These are phyloP conservation scores for Didymella glomerata DNA, from an alignment of 2,329 filamentous ascomycete genomes.

Conservation along the genomic window DNA sequence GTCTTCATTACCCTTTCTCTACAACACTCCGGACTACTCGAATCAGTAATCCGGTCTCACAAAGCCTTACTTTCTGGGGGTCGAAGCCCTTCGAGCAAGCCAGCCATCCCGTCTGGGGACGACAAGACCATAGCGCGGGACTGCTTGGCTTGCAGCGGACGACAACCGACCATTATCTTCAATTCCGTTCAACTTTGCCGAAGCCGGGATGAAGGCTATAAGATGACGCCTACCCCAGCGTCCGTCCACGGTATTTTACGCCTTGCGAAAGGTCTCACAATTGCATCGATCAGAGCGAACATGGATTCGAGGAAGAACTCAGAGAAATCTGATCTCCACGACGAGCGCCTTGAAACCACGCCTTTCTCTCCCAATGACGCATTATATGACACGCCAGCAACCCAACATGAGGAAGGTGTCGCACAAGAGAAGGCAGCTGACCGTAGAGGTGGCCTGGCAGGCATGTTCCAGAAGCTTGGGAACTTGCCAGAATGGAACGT, in stretches of 20 bases:
- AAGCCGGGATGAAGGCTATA: constrained; percentile 2
- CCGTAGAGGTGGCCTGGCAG: constrained; percentile 4
- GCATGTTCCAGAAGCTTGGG: constrained; percentile 23
- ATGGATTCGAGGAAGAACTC: constrained; percentile 11
- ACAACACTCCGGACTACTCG: not conserved
- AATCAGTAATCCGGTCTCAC: constrained; percentile 1
- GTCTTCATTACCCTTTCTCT: not conserved
- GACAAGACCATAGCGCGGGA: constrained; percentile 14
- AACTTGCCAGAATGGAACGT: constrained; percentile 30
- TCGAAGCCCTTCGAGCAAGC: constrained; percentile 1
- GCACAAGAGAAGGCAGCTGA: constrained; percentile 14
- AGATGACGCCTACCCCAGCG: constrained; percentile 11
- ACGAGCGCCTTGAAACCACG: constrained; percentile 10
- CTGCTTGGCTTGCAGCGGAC: constrained; percentile 14
- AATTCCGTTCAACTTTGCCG: not conserved
- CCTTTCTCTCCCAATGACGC: not conserved
- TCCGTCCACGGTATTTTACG: constrained; percentile 12
- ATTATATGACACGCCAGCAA: constrained; percentile 1
- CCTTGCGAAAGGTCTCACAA: constrained; percentile 6
- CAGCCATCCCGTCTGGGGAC: constrained; percentile 1
- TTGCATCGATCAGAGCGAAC: constrained; percentile 9
- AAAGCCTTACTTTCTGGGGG: not conserved
- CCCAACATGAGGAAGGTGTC: not conserved
- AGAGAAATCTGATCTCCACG: constrained; percentile 8
- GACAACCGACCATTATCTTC: not conserved